Conservation (phyloP, 495 filamentous ascomycete genomes). For the Hypoxylon crocopeplum region DNA sequence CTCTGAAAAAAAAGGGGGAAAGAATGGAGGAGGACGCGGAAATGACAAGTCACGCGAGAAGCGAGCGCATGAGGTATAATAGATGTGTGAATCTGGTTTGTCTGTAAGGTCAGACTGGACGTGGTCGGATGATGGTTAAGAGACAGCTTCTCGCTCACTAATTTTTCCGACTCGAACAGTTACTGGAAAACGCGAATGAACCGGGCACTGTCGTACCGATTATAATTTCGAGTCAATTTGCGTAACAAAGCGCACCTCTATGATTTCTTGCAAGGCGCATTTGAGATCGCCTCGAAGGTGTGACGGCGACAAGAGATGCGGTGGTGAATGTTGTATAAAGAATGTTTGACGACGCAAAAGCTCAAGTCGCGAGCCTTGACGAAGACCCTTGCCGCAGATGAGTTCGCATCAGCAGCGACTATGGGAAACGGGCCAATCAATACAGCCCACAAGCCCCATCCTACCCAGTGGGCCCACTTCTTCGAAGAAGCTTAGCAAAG, state of each 20-base stretch:
- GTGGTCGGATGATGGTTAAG: conserved; percentile 1
- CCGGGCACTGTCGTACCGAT: too few species aligned
- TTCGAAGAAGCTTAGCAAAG: too few species aligned
- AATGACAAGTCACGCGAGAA: conserved; percentile 27
- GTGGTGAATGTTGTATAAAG: too few species aligned
- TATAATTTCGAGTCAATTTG: too few species aligned
- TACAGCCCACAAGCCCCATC: too few species aligned
- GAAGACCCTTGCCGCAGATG: conserved; percentile 24
- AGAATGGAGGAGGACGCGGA: conserved; percentile 45
- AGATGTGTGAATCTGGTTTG: conserved; percentile 3
- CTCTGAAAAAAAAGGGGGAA: neutral
- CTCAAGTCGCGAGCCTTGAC: conserved; percentile 29
- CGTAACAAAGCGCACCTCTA: too few species aligned
- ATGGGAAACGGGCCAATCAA: too few species aligned
- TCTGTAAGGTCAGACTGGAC: conserved; percentile 3
- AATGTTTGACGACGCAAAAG: conserved; percentile 21
- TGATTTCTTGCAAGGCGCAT: too few species aligned
- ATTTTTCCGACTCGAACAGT: conserved; percentile 1
- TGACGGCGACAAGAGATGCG: too few species aligned
- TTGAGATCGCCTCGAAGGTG: too few species aligned
- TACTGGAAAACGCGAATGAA: too few species aligned
- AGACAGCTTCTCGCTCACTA: conserved; percentile 7
- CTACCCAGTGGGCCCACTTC: too few species aligned
- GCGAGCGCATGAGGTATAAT: conserved; percentile 7
- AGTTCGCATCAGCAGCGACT: conserved; percentile 25